phyloP scores from a whole-genome alignment of 2,329 filamentous ascomycete species.

The Oidium heveae region DNA sequence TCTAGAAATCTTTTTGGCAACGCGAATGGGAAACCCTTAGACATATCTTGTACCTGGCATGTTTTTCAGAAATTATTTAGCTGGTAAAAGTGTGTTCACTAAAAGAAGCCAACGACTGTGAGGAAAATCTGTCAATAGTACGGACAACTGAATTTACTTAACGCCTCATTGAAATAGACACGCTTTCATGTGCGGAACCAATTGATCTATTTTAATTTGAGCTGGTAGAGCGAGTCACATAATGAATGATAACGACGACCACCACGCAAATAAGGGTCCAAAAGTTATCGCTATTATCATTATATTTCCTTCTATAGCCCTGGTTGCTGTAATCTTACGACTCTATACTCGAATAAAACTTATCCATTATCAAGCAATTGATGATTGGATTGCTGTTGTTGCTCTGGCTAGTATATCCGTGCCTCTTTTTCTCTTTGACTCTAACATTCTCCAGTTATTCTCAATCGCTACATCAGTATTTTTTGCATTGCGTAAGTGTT shows the following conservation, averaged over 20 bases:
- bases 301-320: conserved; percentile 1
- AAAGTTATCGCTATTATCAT: conserved; percentile 1
- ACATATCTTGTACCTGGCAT: too few relatives aligned
- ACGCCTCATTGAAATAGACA: too few relatives aligned
- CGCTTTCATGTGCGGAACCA: too few relatives aligned
- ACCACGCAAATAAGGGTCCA: neutral
- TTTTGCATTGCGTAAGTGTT: neutral
- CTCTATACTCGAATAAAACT: conserved; percentile 2
- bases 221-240: neutral
- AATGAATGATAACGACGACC: neutral
- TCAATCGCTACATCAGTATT: conserved; percentile 1
- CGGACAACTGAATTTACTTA: too few relatives aligned
- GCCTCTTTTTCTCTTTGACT: neutral
- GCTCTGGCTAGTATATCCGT: neutral
- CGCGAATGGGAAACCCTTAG: too few relatives aligned
- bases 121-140: too few relatives aligned
- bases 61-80: too few relatives aligned
- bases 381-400: conserved; percentile 1
- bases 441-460: neutral
- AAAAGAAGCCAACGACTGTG: too few relatives aligned
- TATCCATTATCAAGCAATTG: conserved; percentile 1
- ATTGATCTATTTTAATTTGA: too few relatives aligned
- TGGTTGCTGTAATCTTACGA: neutral
- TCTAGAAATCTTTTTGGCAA: too few relatives aligned
- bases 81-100: too few relatives aligned